Base-by-base conservation (phyloP, 2,329 filamentous ascomycete species). In the Dactylellina cionopaga region DNA sequence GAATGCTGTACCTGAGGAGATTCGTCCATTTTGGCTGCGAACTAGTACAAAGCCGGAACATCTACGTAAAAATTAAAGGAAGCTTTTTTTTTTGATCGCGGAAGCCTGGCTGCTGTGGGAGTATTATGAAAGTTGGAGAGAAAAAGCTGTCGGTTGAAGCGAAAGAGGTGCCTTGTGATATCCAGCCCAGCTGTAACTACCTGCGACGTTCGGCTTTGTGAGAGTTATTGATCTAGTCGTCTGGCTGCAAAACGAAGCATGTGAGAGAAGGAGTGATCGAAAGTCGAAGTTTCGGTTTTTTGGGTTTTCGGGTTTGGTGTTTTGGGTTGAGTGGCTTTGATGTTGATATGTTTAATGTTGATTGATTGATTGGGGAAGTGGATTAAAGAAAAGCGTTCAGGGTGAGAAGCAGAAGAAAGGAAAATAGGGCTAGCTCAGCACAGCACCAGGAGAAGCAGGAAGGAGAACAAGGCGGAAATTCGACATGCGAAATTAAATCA, bases 1-100 rank as follows among this genome's bases (percentile, higher is more conserved):
- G 29, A 43, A n/a, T n/a, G 52, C 35, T 41, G 51, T 59, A 63
- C 68, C 59, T 65, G 68, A 46, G 68, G 68, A 59, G 68, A 72
- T 59, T 72, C 68, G 68, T 72, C 68, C 68, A 72, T 72, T 43
- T 19, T 63, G 68, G 24, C 24, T 39, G 39, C 22, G 52, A 39
- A 47, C 24, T 7, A 7, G 39, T 11, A 37, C 29, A 27, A 41
- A 54, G 25, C 19, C 19, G 59, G 39, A 55, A 51, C 68, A 72
- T 72, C 68, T 72, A 72, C 58, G 52, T 56, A 11, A 27, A 41
- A 13, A 19, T 1, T 2, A 7, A 4, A 51, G 33, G 1, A 27
- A 43, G 43, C 11, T 27, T 24, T 19, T 19, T 2, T 24, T n/a
- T 52, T 37, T 43, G 33, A 27, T 5, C 4, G 3, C 22, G 17